A percentile compares a stretch with the other conserved stretches of the same genome.
phyloP scores from a whole-genome alignment of 805 yeast species.

The Limtongia smithiae region DNA sequence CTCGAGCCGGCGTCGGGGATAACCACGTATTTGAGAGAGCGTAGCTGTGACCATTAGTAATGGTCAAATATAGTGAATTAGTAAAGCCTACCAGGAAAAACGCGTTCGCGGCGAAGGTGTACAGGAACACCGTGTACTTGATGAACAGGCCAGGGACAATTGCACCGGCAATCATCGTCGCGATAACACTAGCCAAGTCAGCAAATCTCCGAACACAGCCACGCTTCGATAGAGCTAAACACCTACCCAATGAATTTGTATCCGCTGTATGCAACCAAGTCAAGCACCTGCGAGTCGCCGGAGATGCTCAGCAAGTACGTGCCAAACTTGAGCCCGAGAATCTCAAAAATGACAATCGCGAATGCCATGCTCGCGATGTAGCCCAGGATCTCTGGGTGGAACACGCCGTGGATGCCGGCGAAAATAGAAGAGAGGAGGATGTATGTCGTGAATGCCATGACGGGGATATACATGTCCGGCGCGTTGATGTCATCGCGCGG shows the following conservation, averaged over 20 bases:
- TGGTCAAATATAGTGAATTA: too few relatives aligned
- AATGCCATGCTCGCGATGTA: conserved; percentile 79
- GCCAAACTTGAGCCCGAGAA: conserved; percentile 71
- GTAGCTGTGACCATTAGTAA: conserved; percentile 35
- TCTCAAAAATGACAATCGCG: conserved; percentile 76
- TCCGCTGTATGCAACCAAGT: conserved; percentile 83
- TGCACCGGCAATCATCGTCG: conserved; percentile 38
- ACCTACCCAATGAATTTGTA: conserved; percentile 87
- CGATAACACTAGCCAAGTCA: conserved; percentile 35
- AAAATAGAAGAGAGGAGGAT: conserved; percentile 77
- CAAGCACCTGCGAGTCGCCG: conserved; percentile 56
- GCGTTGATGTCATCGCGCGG: conserved; percentile 89
- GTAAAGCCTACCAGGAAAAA: conserved; percentile 42
- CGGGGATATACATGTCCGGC: conserved; percentile 93
- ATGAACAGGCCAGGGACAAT: conserved; percentile 38
- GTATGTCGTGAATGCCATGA: conserved; percentile 88
- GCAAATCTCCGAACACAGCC: conserved; percentile 36
- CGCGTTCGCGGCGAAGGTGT: conserved; percentile 55
- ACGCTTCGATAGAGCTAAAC: conserved; percentile 45
- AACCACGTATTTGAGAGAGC: conserved; percentile 62
- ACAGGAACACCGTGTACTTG: conserved; percentile 50
- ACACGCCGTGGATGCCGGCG: conserved; percentile 81
- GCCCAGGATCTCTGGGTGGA: conserved; percentile 91
- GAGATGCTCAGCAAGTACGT: conserved; percentile 63
- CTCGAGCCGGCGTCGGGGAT: conserved; percentile 49